Conservation (phyloP, 441 rosid species). For the Adansonia madagascariensis region DNA sequence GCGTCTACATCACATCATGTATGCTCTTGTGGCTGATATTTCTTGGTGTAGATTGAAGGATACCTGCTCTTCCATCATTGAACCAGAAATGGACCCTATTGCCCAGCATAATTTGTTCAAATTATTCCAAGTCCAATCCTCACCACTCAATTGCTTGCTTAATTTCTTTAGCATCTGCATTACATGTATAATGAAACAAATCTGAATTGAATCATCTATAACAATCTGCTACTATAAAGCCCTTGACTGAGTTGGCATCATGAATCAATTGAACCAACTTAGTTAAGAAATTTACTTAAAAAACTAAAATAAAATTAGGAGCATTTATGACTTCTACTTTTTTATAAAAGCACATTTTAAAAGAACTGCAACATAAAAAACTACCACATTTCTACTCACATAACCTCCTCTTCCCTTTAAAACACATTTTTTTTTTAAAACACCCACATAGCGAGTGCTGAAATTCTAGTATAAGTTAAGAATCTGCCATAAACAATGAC, state of each 20-base stretch:
- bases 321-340: too few relatives aligned
- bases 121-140: slow-evolving; percentile 99
- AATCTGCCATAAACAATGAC: not conserved
- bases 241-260: too few relatives aligned
- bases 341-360: too few relatives aligned
- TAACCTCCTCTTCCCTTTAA: too few relatives aligned
- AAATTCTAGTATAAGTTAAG: not conserved
- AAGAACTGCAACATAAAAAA: too few relatives aligned
- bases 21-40: not conserved
- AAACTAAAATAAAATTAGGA: too few relatives aligned
- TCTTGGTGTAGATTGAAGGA: not conserved
- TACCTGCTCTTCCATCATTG: slow-evolving; percentile 99
- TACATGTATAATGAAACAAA: not conserved
- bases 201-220: not conserved
- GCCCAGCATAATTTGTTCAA: slow-evolving; percentile 98
- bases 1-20: not conserved
- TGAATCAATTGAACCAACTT: too few relatives aligned
- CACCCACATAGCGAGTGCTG: too few relatives aligned
- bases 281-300: too few relatives aligned
- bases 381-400: too few relatives aligned
- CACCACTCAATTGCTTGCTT: slow-evolving; percentile 92
- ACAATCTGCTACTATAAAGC: too few relatives aligned
- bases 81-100: slow-evolving; percentile 97
- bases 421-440: too few relatives aligned
- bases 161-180: slow-evolving; percentile 90